Base-by-base conservation (phyloP, 192 early-diverging fungal species). In the Diversispora eburnea region DNA sequence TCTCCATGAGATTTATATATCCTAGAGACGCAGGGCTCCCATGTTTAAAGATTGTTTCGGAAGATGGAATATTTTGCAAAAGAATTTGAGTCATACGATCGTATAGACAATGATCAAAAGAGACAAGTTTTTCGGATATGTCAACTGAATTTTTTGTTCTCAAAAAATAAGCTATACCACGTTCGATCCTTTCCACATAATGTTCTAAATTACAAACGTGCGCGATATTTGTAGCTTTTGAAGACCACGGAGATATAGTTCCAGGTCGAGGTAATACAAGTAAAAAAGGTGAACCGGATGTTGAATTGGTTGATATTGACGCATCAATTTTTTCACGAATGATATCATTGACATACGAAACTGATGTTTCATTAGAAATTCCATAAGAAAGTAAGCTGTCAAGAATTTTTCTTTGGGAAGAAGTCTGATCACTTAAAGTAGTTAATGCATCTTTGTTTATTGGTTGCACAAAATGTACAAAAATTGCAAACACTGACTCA, bases 231-330 rank as follows among this genome's bases (percentile, higher is more conserved):
- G 97, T 98, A 3, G 98, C 98, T 87, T 99, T 99, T 64, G 94
- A 95, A 19, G 95, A 97, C 98, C 98, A 99, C 17, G 98, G 98
- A 8, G 95, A 95, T 74, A 99, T 99, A 25, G 97, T 99, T 39
- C 98, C 98, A 70, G 85, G 84, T 13, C 97, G 88, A 2, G 98
- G 98, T 62, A 98, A 78, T 45, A 98, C 92, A 77, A 90, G 78
- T 46, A 95, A 75, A 66, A 93, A 79, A 20, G 78, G 78, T 70
- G 73, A 48, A 33, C 70, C 72, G 62, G 72, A 54, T 49, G 57
- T 62, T n/a, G 61, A 63, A 12, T 19, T 66, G 5, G 66, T 39
- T 3, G 69, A 45, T 45, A 8, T 43, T 70, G 13, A 56, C n/a
- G 10, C 49, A 33, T 20, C 13, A 65, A 39, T 45, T 13, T 74